Base-by-base conservation (phyloP, 1,284 basidiomycete species). In the Boletus semigastroideus region DNA sequence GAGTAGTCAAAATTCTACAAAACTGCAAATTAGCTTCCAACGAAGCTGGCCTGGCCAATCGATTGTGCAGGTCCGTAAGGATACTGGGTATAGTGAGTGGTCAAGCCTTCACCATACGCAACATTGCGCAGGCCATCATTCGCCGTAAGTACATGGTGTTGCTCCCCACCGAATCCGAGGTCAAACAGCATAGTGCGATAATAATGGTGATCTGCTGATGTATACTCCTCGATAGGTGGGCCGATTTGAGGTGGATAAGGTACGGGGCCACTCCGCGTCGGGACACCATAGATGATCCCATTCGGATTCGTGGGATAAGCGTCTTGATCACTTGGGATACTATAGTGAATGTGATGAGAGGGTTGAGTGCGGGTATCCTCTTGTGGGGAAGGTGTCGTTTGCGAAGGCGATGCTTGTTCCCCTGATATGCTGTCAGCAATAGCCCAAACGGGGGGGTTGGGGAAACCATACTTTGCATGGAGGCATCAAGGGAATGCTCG, bases 141-240 rank as follows among this genome's bases (percentile, higher is more conserved):
- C 30, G 54, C 43, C 22, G 58, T 33, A 27, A 53, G 43, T 42
- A 57, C 63, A n/a, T 65, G 59, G 16, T 64, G 61, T 12, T 78
- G 76, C 13, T 65, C 71, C 50, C 75, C 76, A 33, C 78, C 78
- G 56, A 79, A 83, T 17, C 87, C 86, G 20, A 87, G 74, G 56
- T 87, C 85, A 47, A 80, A 69, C 58, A 86, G 80, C 83, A 89
- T 87, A 52, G 79, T 79, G 58, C 79, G 79, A 77, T 83, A 87
- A 67, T 89, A 89, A 44, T 79, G 72, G 16, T 77, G 77, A 61
- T 87, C 84, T 33, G 76, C 73, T 56, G 81, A 73, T 8, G 79
- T 66, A 44, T 65, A 68, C 14, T 30, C 52, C 11, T 53, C 43
- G 27, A 68, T 44, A 6, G 53, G 50, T 34, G 59, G 55, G 10